Conservation (phyloP, 176 grass and related monocot genomes). For the Juncus effusus region DNA sequence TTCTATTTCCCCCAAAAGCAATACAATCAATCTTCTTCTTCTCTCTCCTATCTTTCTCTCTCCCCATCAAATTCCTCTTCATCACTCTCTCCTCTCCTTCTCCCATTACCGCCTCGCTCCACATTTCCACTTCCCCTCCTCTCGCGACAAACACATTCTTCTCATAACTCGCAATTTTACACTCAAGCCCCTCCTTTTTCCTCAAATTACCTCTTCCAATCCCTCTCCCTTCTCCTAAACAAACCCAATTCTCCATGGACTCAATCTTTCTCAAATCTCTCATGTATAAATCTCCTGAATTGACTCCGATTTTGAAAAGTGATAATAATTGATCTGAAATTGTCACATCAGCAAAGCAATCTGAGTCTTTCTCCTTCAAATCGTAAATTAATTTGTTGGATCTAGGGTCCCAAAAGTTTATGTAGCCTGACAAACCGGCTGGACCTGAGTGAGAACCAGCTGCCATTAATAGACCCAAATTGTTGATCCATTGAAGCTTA, state of each 20-base stretch:
- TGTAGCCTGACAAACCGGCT: constrained; percentile 46
- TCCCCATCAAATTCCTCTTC: constrained; percentile 73
- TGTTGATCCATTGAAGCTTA: constrained; percentile 56
- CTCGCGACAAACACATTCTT: constrained; percentile 58
- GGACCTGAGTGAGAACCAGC: constrained; percentile 67
- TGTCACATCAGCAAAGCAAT: constrained; percentile 63
- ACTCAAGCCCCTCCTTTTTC: constrained; percentile 61
- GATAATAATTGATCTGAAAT: constrained; percentile 45
- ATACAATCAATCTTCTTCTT: constrained; percentile 57
- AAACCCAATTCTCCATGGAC: constrained; percentile 48
- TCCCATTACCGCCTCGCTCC: constrained; percentile 55
- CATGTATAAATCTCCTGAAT: constrained; percentile 72
- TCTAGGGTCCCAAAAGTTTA: constrained; percentile 69
- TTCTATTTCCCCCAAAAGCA: constrained; percentile 76
- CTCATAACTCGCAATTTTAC: constrained; percentile 56
- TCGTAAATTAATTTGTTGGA: constrained; percentile 52
- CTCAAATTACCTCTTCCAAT: constrained; percentile 19
- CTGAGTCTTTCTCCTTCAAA: constrained; percentile 50
- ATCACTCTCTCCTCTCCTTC: constrained; percentile 49
- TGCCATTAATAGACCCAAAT: constrained; percentile 53
- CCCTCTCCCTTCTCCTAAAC: constrained; percentile 35
- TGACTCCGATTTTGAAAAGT: constrained; percentile 65
- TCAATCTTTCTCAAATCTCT: constrained; percentile 66
- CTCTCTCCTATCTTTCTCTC: constrained; percentile 18
- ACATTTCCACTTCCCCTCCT: constrained; percentile 53